A percentile compares a stretch with the other conserved stretches of the same genome.
Evolutionary conservation across 2,329 filamentous ascomycete species (phyloP).

Genomic region (Fusarium oligoseptatum): DNA sequence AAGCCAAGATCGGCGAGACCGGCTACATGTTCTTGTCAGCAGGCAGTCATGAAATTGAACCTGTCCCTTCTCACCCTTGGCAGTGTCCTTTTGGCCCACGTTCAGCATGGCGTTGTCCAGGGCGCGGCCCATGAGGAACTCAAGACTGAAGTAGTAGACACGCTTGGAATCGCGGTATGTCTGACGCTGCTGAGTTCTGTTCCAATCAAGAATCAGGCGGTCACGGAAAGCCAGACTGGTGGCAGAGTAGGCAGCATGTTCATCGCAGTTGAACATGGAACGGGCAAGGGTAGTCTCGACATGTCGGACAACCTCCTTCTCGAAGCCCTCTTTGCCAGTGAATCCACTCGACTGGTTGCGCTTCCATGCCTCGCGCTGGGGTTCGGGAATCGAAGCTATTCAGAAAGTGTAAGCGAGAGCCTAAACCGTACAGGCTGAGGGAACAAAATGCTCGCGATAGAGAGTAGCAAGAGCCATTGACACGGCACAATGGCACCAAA

Average conservation of each 20-base stretch:
- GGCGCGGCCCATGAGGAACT: constrained; percentile 97
- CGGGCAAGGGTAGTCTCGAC: constrained; percentile 96
- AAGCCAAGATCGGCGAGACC: constrained; percentile 92
- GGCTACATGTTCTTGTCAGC: constrained; percentile 63
- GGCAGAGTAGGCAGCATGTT: constrained; percentile 90
- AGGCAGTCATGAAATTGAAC: not conserved
- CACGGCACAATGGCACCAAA: constrained; percentile 9
- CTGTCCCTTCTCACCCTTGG: constrained; percentile 71
- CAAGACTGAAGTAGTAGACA: constrained; percentile 96
- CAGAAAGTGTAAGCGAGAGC: constrained; percentile 21
- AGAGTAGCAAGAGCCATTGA: constrained; percentile 2
- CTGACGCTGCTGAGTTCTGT: constrained; percentile 96
- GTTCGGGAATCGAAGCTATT: constrained; percentile 84
- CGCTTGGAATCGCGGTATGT: constrained; percentile 92
- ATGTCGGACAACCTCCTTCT: constrained; percentile 90
- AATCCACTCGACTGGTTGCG: constrained; percentile 76
- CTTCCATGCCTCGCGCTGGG: constrained; percentile 85
- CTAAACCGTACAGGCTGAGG: not conserved
- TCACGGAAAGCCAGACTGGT: constrained; percentile 94
- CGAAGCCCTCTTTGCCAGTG: constrained; percentile 83
- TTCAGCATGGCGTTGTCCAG: constrained; percentile 99
- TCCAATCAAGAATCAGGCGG: constrained; percentile 94
- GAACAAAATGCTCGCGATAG: not conserved
- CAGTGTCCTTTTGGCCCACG: constrained; percentile 86
- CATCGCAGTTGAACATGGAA: constrained; percentile 98